Base-by-base conservation (phyloP, 768 basidiomycete species). In the Chiua virens region DNA sequence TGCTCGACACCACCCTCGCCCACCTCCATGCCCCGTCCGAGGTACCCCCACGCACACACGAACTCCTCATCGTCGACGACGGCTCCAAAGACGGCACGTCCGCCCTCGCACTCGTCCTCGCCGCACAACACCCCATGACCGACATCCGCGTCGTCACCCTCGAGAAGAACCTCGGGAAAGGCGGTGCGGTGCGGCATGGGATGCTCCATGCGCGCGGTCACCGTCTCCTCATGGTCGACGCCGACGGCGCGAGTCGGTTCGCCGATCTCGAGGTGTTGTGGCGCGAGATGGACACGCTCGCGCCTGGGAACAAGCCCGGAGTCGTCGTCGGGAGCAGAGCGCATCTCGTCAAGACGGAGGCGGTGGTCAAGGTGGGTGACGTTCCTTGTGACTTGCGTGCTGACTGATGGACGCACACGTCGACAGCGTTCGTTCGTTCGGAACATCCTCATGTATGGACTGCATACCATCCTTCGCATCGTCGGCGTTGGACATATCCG, bases 381-480 rank as follows among this genome's bases (percentile, higher is more conserved):
- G 10, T 23, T n/a, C 6, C 11, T 6, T 8, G 23, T 52, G 15
- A 36, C 22, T 18, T 47, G 52, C 22, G 20, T 48, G 53, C 21
- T 17, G 17, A 23, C 9, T 49, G 9, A 42, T 42, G 20, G 47
- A 35, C 36, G 1, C 3, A 23, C 30, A 8, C 32, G 4, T 22
- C 23, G 8, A 4, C 67, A 97, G 93, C 88, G 95, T 25, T 96
- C 93, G 8, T 57, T 87, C 39, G 70, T 96, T 18, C 88, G 95
- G 28, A 98, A 97, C 63, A 72, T 96, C 52, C 85, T 96, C 49
- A 98, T 97, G 95, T 87, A 96, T 62, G 89, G 87, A 5, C 81
- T 98, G 51, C 95, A 98, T 67, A 85, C 90, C 18, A 85, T 94
- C 64, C 79, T 97, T 9, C 84, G 87, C 32, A 81, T 96, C 41